Evolutionary conservation across 2,329 filamentous ascomycete genomes (phyloP), one percentile per base, ranked within the genome.

Genomic region (Purpureocillium lavendulum): DNA sequence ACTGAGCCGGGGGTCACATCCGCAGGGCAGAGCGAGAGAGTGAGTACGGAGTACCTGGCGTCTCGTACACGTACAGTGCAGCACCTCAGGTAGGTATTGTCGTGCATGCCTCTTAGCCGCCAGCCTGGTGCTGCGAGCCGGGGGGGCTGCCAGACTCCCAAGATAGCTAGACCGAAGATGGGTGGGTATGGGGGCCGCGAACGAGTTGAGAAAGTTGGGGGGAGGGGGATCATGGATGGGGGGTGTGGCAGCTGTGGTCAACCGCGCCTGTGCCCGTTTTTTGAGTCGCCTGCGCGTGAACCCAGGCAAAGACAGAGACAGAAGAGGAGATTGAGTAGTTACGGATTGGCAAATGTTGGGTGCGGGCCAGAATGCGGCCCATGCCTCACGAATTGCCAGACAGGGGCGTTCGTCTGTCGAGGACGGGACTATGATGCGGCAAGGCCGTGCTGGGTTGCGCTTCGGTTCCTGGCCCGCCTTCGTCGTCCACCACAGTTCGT

Each of bases 21-120:
- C 13, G 36, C 37, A 40, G 36, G 38, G 45, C 36, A 26, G 21
- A 5, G 21, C 21, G 21, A 26, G 21, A 26, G 21, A 5, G 21
- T 10, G 21, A 26, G 21, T 6, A 47, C 21, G 21, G 21, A 26
- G 21, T 26, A 26, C 21, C 10, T 26, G 21, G 21, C 6, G 21
- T 10, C 6, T 10, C 10, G 21, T 26, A 26, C 21, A 26, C 10
- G 21, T 26, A 26, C 21, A 26, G 21, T 26, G 21, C 21, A 26
- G 21, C 21, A 26, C 6, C 21, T 26, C 5, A 26, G 21, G 41
- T 51, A 26, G 21, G 41, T 51, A 43, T 49, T 57, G 47, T 55
- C 45, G 46, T 53, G 53, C 55, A 55, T 56, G 47, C 46, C 48
- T 26, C 45, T 53, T 57, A 57, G 51, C 51, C 53, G 55, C 55